A percentile compares a stretch with the other conserved stretches of the same genome.
phyloP scores from a whole-genome alignment of 805 yeast species.

The Ogataea pilisensis region DNA sequence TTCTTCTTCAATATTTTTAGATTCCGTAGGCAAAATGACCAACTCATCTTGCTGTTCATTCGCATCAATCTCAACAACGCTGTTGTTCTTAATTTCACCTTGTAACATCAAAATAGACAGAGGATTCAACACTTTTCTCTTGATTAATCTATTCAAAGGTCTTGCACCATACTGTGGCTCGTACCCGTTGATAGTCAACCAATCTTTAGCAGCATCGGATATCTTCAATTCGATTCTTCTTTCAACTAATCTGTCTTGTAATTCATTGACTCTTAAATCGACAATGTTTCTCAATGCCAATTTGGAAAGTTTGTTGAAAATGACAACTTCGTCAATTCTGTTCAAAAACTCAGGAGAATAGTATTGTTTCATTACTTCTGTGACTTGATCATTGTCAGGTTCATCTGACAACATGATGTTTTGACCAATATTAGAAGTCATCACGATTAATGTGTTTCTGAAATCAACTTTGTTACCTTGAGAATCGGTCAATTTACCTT shows the following conservation, averaged over 20 bases:
- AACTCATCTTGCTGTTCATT: slow-evolving; percentile 31
- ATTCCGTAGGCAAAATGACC: slow-evolving; percentile 5
- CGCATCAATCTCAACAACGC: slow-evolving; percentile 48
- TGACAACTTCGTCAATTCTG: slow-evolving; percentile 89
- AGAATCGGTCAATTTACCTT: slow-evolving; percentile 90
- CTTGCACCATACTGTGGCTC: slow-evolving; percentile 94
- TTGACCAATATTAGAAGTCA: slow-evolving; percentile 97
- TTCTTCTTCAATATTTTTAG: background rate
- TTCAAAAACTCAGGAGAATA: slow-evolving; percentile 96
- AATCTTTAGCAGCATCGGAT: slow-evolving; percentile 60
- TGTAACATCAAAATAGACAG: slow-evolving; percentile 75
- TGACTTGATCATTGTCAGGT: slow-evolving; percentile 51
- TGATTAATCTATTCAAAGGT: slow-evolving; percentile 88
- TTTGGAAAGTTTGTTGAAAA: slow-evolving; percentile 86
- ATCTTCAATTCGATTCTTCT: slow-evolving; percentile 63
- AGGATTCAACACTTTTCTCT: slow-evolving; percentile 80
- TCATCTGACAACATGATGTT: slow-evolving; percentile 73
- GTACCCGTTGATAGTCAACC: slow-evolving; percentile 84
- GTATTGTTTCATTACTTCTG: slow-evolving; percentile 60
- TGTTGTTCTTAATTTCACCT: slow-evolving; percentile 67
- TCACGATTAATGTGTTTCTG: slow-evolving; percentile 89
- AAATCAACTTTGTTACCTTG: slow-evolving; percentile 94
- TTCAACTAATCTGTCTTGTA: slow-evolving; percentile 71
- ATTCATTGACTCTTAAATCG: slow-evolving; percentile 77
- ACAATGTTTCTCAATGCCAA: slow-evolving; percentile 72